phyloP scores from a whole-genome alignment of 805 yeast genomes.

The Teunomyces funiuensis region DNA sequence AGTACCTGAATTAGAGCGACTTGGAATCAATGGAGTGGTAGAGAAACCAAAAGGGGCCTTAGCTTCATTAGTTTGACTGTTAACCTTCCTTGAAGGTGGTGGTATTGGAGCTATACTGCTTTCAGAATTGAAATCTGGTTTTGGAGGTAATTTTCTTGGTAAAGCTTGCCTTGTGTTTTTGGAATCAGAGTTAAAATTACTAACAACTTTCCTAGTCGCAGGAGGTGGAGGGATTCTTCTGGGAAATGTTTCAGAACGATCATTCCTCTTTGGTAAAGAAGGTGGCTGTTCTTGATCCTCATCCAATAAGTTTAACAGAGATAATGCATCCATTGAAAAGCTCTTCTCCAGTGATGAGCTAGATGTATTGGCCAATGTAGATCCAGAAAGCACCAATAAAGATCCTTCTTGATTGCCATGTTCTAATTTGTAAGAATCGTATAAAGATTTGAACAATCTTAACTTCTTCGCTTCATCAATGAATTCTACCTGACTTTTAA shows the following conservation, averaged over 20 bases:
- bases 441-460: slow-evolving; percentile 26
- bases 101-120: slow-evolving; percentile 11
- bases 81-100: slow-evolving; percentile 22
- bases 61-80: slow-evolving; percentile 12
- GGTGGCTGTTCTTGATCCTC: slow-evolving; percentile 24
- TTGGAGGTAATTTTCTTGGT: slow-evolving; percentile 11
- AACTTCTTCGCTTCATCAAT: slow-evolving; percentile 48
- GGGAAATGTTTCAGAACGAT: slow-evolving; percentile 16
- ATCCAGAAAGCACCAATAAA: slow-evolving; percentile 10
- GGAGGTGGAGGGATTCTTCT: slow-evolving; percentile 34
- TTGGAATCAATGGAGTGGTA: slow-evolving; percentile 40
- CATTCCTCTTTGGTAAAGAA: slow-evolving; percentile 20
- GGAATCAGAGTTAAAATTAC: slow-evolving; percentile 5
- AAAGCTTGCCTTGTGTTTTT: not conserved
- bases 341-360: slow-evolving; percentile 11
- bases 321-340: slow-evolving; percentile 30
- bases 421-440: slow-evolving; percentile 29
- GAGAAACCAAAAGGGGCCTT: slow-evolving; percentile 35
- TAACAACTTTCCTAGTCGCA: slow-evolving; percentile 14
- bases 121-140: slow-evolving; percentile 6
- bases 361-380: slow-evolving; percentile 8
- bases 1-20: slow-evolving; percentile 30
- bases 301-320: slow-evolving; percentile 38
- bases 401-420: slow-evolving; percentile 21
- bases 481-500: slow-evolving; percentile 61